Evolutionary conservation across 768 basidiomycete species (phyloP).

Genomic region (Tricholoma flavovirens): DNA sequence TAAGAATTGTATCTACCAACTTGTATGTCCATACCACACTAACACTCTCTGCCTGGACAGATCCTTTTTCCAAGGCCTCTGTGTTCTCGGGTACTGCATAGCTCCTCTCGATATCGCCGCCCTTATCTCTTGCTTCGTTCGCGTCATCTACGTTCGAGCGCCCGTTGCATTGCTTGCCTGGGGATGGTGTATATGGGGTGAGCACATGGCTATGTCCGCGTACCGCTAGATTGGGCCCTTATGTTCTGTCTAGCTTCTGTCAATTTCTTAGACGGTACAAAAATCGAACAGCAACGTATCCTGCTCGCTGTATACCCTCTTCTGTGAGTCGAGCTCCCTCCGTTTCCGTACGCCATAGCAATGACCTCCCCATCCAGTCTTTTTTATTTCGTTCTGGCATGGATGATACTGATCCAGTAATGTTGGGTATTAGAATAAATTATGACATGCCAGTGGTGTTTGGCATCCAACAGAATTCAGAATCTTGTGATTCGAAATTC

Average conservation of each 20-base stretch:
- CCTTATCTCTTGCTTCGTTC: conserved; percentile 80
- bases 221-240: neutral
- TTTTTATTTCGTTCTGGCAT: conserved; percentile 91
- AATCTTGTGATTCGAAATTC: no score
- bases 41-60: conserved; percentile 29
- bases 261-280: conserved; percentile 93
- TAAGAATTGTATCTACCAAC: conserved; percentile 28
- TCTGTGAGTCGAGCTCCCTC: conserved; percentile 47
- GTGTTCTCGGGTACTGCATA: conserved; percentile 92
- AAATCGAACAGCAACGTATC: conserved; percentile 85
- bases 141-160: conserved; percentile 77
- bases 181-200: conserved; percentile 98
- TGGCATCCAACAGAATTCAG: no score
- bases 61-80: conserved; percentile 94
- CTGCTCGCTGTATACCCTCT: conserved; percentile 95
- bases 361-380: conserved; percentile 39
- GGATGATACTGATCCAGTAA: conserved; percentile 95
- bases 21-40: neutral
- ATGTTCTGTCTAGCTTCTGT: conserved; percentile 53
- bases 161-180: conserved; percentile 84
- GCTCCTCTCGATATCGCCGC: conserved; percentile 92
- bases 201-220: conserved; percentile 15
- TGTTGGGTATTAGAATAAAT: neutral
- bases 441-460: no score
- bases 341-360: neutral